Conservation (phyloP, 306 rosid species). For the Vicia faba region DNA sequence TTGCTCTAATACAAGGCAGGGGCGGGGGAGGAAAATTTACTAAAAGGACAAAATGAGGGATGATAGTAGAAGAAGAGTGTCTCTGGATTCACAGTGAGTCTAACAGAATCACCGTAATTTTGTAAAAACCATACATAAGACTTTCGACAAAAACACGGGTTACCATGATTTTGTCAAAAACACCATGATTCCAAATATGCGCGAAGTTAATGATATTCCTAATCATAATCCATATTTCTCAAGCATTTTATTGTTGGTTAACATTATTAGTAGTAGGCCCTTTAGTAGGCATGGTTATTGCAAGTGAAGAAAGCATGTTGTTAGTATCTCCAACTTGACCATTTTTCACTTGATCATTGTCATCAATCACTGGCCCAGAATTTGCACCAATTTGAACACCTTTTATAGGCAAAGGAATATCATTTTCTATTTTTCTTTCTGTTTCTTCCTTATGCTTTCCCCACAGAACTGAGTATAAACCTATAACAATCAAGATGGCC, state of each 20-base stretch:
- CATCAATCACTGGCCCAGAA: slow-evolving; percentile 28
- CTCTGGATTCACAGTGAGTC: too few species aligned
- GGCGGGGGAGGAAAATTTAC: neutral
- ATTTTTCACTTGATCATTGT: slow-evolving; percentile 18
- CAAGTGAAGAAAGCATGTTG: slow-evolving; percentile 32
- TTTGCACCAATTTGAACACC: slow-evolving; percentile 38
- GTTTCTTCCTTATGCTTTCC: slow-evolving; percentile 76
- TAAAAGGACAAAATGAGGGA: slow-evolving; percentile 23
- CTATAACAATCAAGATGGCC: slow-evolving; percentile 65
- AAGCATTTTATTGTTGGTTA: slow-evolving; percentile 33
- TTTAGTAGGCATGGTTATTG: slow-evolving; percentile 40
- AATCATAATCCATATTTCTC: slow-evolving; percentile 21
- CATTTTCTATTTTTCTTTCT: slow-evolving; percentile 44
- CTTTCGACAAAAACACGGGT: neutral
- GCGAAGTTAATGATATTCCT: neutral
- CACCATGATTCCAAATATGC: neutral
- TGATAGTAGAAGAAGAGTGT: neutral
- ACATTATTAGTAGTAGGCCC: slow-evolving; percentile 35
- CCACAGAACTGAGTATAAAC: slow-evolving; percentile 86
- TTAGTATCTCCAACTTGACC: slow-evolving; percentile 31
- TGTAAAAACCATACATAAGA: neutral
- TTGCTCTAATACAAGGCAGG: neutral
- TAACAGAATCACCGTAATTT: neutral
- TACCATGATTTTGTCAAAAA: neutral
- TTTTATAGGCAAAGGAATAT: slow-evolving; percentile 62